A percentile compares a stretch with the other conserved stretches of the same genome.
phyloP scores from a whole-genome alignment of 345 rosid genomes.

The Populus tremula region DNA sequence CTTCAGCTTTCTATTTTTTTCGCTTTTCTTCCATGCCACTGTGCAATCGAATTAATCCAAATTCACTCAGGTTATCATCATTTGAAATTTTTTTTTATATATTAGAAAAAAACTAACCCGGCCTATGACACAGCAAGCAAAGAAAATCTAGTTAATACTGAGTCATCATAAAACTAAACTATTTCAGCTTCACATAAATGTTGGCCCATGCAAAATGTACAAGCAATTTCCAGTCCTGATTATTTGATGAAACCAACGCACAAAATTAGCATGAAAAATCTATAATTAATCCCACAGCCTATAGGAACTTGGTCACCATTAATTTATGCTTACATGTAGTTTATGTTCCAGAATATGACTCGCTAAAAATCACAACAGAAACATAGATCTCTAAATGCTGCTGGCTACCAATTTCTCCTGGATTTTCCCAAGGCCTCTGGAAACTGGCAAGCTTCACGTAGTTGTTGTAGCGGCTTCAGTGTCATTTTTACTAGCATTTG shows the following conservation, averaged over 20 bases:
- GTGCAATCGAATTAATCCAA: no score
- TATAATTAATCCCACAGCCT: not conserved
- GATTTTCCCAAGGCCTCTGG: not conserved
- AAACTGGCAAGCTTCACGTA: constrained; percentile 1
- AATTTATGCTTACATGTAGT: not conserved
- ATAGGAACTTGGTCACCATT: not conserved
- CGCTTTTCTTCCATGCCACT: no score
- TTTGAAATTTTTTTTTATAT: no score
- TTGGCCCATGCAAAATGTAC: not conserved
- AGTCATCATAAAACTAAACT: not conserved
- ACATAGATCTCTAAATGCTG: not conserved
- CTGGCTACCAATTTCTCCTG: not conserved
- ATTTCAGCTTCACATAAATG: not conserved
- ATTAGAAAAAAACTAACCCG: no score
- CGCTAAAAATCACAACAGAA: not conserved
- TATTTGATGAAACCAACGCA: not conserved
- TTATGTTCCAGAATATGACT: not conserved
- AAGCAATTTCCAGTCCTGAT: not conserved
- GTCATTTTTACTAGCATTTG: constrained; percentile 9
- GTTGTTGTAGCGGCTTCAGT: constrained; percentile 1
- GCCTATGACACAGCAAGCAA: no score
- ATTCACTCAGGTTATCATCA: no score
- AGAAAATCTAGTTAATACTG: no score
- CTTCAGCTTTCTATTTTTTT: no score
- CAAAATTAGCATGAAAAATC: not conserved